Percentiles rank a stretch among this genome's conserved stretches.
Evolutionary conservation across 2,329 filamentous ascomycete species (phyloP).

Genomic region (Didymella arachidicola): DNA sequence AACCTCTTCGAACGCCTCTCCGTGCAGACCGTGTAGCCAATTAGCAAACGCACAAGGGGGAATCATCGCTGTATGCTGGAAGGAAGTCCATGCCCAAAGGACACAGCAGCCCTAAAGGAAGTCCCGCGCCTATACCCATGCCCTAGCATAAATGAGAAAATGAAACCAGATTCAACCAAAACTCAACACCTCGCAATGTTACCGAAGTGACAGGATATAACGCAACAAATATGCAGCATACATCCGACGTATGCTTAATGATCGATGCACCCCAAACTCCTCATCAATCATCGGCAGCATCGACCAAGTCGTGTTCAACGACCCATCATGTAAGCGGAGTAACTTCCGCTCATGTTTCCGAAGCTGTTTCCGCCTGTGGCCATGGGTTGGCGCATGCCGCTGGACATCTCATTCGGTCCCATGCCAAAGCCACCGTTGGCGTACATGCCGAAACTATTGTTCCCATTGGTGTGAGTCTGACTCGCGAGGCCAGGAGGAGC

Average conservation of each 20-base stretch:
- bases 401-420: constrained; percentile 46
- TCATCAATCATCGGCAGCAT: constrained; percentile 45
- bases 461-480: constrained; percentile 40
- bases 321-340: constrained; percentile 53
- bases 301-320: constrained; percentile 36
- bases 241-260: constrained; percentile 40
- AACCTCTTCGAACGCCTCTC: constrained; percentile 42
- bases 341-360: constrained; percentile 40
- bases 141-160: constrained; percentile 49
- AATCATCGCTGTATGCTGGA: constrained; percentile 56
- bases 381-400: constrained; percentile 45
- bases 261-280: constrained; percentile 46
- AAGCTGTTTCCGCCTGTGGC: constrained; percentile 46
- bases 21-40: constrained; percentile 40
- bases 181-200: constrained; percentile 52
- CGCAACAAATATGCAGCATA: constrained; percentile 47
- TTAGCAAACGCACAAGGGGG: constrained; percentile 52
- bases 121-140: constrained; percentile 52
- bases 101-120: constrained; percentile 43
- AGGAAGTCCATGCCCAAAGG: constrained; percentile 49
- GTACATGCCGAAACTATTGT: constrained; percentile 48
- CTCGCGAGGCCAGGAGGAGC: constrained; percentile 74
- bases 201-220: constrained; percentile 54
- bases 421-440: constrained; percentile 50
- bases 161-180: constrained; percentile 40